Conservation (phyloP, 352 stramenopile genomes). For the Phytophthora hybrid region DNA sequence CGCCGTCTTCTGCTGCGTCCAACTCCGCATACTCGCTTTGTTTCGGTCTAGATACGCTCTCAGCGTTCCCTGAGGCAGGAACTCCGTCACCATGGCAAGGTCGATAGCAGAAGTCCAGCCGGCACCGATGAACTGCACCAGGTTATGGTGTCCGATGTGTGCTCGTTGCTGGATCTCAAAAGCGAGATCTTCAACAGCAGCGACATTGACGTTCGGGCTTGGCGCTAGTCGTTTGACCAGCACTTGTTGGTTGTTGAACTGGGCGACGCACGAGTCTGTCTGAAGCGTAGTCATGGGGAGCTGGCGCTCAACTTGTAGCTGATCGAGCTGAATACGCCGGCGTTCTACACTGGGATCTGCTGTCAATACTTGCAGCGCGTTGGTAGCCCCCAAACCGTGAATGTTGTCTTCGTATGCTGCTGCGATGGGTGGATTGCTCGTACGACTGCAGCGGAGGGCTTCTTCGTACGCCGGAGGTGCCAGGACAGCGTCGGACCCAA, state of each 20-base stretch:
- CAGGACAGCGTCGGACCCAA: constrained; percentile 2
- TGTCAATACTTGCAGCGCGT: constrained; percentile 24
- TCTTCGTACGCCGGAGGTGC: constrained; percentile 26
- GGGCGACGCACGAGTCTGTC: constrained; percentile 27
- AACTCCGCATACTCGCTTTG: constrained; percentile 7
- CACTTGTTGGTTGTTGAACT: constrained; percentile 23
- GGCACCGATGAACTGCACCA: constrained; percentile 67
- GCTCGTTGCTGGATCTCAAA: constrained; percentile 48
- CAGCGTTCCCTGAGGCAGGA: constrained; percentile 21
- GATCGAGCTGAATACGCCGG: constrained; percentile 18
- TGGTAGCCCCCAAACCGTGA: constrained; percentile 14
- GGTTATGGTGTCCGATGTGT: constrained; percentile 55
- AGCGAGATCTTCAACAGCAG: constrained; percentile 44
- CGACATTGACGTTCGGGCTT: constrained; percentile 7
- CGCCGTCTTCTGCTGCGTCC: constrained; percentile 30
- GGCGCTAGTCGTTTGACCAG: constrained; percentile 22
- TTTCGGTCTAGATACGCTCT: constrained; percentile 22
- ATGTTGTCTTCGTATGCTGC: constrained; percentile 14
- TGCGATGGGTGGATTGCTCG: not conserved
- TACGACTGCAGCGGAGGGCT: constrained; percentile 9
- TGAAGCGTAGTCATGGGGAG: constrained; percentile 35
- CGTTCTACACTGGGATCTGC: constrained; percentile 15
- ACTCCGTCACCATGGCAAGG: constrained; percentile 26
- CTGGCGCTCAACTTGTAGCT: constrained; percentile 29
- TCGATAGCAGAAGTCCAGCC: constrained; percentile 46